These are phyloP conservation scores for Fusarium sp. DNA, from an alignment of 2,329 filamentous ascomycete genomes.

Conservation along the genomic window DNA sequence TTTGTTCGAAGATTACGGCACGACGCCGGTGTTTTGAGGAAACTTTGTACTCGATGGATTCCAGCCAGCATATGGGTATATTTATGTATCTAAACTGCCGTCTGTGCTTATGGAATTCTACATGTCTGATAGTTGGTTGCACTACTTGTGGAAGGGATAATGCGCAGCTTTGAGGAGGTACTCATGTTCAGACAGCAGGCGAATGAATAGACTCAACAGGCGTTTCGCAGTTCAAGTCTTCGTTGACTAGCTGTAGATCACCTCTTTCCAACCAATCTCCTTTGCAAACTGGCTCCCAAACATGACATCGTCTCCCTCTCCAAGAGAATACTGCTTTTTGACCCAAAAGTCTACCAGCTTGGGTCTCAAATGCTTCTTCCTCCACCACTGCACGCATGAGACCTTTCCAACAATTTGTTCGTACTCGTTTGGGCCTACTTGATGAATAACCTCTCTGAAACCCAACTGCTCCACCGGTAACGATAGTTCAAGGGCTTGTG, in stretches of 20 bases:
- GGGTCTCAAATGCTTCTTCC: accelerated
- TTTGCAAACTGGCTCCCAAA: background rate
- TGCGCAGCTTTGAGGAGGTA: accelerated
- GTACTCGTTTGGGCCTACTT: too few species aligned
- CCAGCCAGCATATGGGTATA: too few species aligned
- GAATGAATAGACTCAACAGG: background rate
- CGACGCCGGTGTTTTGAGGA: accelerated
- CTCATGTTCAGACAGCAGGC: background rate
- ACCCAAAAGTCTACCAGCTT: background rate
- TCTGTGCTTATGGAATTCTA: background rate
- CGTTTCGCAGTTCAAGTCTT: accelerated
- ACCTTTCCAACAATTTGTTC: background rate
- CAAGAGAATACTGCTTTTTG: background rate
- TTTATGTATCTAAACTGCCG: background rate
- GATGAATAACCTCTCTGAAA: too few species aligned
- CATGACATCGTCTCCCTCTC: accelerated
- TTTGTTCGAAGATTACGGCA: too few species aligned
- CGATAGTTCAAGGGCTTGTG: accelerated
- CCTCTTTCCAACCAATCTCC: accelerated
- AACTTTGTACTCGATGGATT: too few species aligned
- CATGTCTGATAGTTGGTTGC: background rate
- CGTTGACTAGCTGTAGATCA: background rate
- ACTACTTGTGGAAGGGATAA: accelerated
- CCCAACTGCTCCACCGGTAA: accelerated
- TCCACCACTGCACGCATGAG: background rate